phyloP scores from a whole-genome alignment of 1,139 yeast species.

The Dujonia santamariae region DNA sequence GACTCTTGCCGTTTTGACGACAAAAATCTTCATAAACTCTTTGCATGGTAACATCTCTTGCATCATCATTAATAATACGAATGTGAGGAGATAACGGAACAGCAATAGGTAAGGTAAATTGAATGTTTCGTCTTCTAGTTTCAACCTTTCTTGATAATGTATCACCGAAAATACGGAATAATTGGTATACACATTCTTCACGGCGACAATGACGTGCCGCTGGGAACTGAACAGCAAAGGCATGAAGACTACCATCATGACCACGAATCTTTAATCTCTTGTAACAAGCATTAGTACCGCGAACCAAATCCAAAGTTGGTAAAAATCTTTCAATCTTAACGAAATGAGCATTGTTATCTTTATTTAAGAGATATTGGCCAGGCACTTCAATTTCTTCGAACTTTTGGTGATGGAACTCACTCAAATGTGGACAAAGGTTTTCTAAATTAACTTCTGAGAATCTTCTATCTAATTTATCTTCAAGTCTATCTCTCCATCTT shows the following conservation, averaged over 20 bases:
- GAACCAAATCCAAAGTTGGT: conserved; percentile 82
- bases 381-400: conserved; percentile 98
- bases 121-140: conserved; percentile 80
- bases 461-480: conserved; percentile 84
- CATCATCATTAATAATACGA: conserved; percentile 83
- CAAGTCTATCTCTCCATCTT: conserved; percentile 90
- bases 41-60: conserved; percentile 76
- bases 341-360: conserved; percentile 83
- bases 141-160: conserved; percentile 79
- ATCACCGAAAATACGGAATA: conserved; percentile 84
- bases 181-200: conserved; percentile 90
- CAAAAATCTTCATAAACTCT: conserved; percentile 88
- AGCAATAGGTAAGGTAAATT: conserved; percentile 86
- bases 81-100: conserved; percentile 95
- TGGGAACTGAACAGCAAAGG: conserved; percentile 96
- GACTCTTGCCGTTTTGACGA: conserved; percentile 64
- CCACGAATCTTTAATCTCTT: conserved; percentile 89
- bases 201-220: conserved; percentile 97
- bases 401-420: conserved; percentile 97
- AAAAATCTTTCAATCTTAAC: conserved; percentile 89
- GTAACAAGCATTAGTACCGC: conserved; percentile 92
- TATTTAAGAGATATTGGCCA: conserved; percentile 85
- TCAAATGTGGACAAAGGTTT: conserved; percentile 87
- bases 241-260: conserved; percentile 86
- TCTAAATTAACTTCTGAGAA: conserved; percentile 79